Evolutionary conservation across 2,329 filamentous ascomycete genomes (phyloP), one percentile per base, ranked within the genome.

Genomic region (Talaromyces verruculosus): DNA sequence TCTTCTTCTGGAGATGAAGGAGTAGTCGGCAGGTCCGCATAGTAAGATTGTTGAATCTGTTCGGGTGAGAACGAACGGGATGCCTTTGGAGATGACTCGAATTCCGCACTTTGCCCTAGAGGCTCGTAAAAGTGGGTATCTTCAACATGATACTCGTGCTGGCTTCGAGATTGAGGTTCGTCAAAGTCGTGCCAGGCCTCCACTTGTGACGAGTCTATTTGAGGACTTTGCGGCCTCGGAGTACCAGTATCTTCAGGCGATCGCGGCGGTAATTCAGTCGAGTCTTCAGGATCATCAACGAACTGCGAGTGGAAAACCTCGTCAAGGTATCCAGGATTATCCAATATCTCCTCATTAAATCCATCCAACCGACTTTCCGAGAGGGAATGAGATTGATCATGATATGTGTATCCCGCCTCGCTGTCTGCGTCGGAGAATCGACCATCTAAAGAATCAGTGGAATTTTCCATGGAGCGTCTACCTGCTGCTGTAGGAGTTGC

Each of bases 361-460:
- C 76, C 75, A 62, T 76, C 72, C 60, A 68, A 69, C 35, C 67
- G 68, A 43, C 68, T 70, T 19, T 71, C 68, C 11, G 68, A 69
- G 47, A 78, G 68, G 2, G 65, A 60, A 35, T 47, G 53, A 11
- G 25, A 22, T 30, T 37, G 33, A 25, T 45, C 5, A 8, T 60
- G 35, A 19, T 60, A n/a, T 69, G 59, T 7, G 51, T 70, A 67
- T 41, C 75, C 77, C 37, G 68, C 71, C n/a, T 80, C 78, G 5
- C 77, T 77, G 41, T 75, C 77, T 19, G 78, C 78, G 67, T 81
- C 79, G 15, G 79, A 80, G 53, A 80, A 81, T 49, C 77, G 76
- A 11, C 79, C 79, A 66, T 78, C 76, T 39, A 74, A 71, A 33
- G 77, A 77, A 66, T 74, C 75, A 25, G 67, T 65, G 3, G 78